Evolutionary conservation across 2,329 filamentous ascomycete genomes (phyloP).

Genomic region (Magnaporthales sp.): DNA sequence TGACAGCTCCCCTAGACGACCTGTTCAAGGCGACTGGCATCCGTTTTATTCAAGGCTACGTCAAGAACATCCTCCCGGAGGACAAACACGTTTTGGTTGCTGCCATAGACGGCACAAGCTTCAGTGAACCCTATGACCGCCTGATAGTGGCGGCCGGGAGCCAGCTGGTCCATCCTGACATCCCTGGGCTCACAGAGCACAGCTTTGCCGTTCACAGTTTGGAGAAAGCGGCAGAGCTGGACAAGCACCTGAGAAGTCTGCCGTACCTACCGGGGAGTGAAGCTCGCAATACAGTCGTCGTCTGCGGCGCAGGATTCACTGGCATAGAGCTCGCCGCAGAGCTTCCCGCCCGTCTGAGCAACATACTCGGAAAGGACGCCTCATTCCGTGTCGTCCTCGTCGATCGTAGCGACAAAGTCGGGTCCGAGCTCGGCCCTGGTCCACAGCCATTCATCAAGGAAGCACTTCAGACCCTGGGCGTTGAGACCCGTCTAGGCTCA

Average conservation of each 20-base stretch:
- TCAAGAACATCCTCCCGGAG: conserved; percentile 10
- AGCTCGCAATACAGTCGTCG: conserved; percentile 18
- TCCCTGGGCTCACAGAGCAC: conserved; percentile 22
- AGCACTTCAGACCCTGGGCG: conserved; percentile 18
- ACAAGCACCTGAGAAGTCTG: conserved; percentile 19
- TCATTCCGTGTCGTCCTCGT: conserved; percentile 18
- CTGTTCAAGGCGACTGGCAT: conserved; percentile 20
- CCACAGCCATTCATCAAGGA: conserved; percentile 22
- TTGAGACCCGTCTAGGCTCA: conserved; percentile 21
- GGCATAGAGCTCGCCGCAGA: conserved; percentile 20
- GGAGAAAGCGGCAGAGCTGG: conserved; percentile 8
- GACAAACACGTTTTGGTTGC: background rate
- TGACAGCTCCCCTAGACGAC: conserved; percentile 13
- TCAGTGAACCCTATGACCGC: conserved; percentile 19
- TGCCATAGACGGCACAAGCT: conserved; percentile 3
- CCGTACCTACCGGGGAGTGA: conserved; percentile 12
- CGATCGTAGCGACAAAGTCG: conserved; percentile 18
- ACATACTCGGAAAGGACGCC: conserved; percentile 8
- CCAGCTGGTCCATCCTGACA: conserved; percentile 17
- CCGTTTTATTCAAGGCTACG: conserved; percentile 17
- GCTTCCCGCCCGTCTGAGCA: conserved; percentile 18
- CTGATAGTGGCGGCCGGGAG: conserved; percentile 29
- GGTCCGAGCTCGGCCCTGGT: conserved; percentile 22
- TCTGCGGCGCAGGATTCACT: conserved; percentile 26
- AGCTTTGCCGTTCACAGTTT: conserved; percentile 26